Evolutionary conservation across 2,329 filamentous ascomycete genomes (phyloP).

Genomic region (Fusarium brevicatenulatum): DNA sequence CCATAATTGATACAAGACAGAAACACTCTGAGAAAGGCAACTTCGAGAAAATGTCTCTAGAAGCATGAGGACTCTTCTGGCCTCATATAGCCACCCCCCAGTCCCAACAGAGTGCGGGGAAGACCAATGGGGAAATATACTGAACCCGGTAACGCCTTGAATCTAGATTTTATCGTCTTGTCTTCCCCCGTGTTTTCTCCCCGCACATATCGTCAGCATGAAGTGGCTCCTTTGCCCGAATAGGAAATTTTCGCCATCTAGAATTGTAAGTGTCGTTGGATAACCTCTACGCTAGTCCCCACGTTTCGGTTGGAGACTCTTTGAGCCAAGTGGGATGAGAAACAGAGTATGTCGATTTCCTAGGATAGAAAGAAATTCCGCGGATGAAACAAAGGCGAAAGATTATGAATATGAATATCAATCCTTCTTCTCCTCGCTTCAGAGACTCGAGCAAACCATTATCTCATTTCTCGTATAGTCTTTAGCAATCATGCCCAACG

Average conservation of each 20-base stretch:
- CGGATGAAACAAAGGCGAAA: neutral
- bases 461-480: neutral
- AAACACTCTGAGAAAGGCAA: slow-evolving; percentile 10
- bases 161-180: neutral
- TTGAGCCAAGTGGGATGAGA: neutral
- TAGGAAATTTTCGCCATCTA: slow-evolving; percentile 13
- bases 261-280: neutral
- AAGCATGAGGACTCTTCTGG: neutral
- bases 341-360: neutral
- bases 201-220: slow-evolving; percentile 6
- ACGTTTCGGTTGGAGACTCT: neutral
- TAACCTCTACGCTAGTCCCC: neutral
- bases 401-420: slow-evolving; percentile 4
- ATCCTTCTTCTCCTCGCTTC: neutral
- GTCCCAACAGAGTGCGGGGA: neutral
- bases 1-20: slow-evolving; percentile 1
- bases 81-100: neutral
- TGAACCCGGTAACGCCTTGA: neutral
- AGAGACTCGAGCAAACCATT: neutral
- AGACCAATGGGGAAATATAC: neutral
- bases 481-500: slow-evolving; percentile 28
- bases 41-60: neutral
- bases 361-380: neutral
- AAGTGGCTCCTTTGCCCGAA: neutral
- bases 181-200: slow-evolving; percentile 20